A percentile compares a stretch with the other conserved stretches of the same genome.
phyloP scores from a whole-genome alignment of 2,329 filamentous ascomycete species.

The Aspergillus bombycis region DNA sequence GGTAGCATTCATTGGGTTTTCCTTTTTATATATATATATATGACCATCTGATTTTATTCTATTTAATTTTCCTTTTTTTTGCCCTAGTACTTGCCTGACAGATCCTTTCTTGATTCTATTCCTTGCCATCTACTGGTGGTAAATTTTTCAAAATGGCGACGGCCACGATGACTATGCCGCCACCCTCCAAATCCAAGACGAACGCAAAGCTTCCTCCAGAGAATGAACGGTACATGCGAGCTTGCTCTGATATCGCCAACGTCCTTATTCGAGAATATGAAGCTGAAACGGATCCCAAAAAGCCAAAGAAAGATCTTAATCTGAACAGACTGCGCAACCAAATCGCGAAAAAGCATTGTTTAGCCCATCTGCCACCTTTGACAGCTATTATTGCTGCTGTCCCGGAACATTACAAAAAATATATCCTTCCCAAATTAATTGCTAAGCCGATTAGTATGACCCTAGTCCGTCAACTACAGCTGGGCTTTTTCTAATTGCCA shows the following conservation, averaged over 20 bases:
- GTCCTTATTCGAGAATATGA: constrained; percentile 94
- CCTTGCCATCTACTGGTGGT: neutral
- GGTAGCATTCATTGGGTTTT: neutral
- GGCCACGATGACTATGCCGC: constrained; percentile 61
- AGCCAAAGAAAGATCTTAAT: constrained; percentile 83
- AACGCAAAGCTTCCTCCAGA: constrained; percentile 81
- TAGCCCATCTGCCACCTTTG: constrained; percentile 84
- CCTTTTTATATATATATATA: neutral
- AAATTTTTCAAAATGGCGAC: constrained; percentile 59
- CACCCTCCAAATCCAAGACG: constrained; percentile 63
- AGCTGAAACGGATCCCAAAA: constrained; percentile 71
- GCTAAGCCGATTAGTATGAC: constrained; percentile 87
- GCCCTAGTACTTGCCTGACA: neutral
- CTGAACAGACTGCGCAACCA: constrained; percentile 85
- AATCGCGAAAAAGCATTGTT: constrained; percentile 87
- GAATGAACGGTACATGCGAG: constrained; percentile 90
- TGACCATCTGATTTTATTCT: neutral
- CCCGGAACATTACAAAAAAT: constrained; percentile 99
- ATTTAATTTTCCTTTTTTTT: neutral
- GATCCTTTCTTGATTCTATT: neutral
- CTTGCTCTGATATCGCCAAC: constrained; percentile 93
- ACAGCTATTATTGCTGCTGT: constrained; percentile 98
- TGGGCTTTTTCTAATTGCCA: constrained; percentile 5
- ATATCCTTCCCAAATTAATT: constrained; percentile 92
- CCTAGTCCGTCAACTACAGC: neutral